Conservation (phyloP, 225 moss, liverwort and hornwort species). For the Physcomitrium patens region DNA sequence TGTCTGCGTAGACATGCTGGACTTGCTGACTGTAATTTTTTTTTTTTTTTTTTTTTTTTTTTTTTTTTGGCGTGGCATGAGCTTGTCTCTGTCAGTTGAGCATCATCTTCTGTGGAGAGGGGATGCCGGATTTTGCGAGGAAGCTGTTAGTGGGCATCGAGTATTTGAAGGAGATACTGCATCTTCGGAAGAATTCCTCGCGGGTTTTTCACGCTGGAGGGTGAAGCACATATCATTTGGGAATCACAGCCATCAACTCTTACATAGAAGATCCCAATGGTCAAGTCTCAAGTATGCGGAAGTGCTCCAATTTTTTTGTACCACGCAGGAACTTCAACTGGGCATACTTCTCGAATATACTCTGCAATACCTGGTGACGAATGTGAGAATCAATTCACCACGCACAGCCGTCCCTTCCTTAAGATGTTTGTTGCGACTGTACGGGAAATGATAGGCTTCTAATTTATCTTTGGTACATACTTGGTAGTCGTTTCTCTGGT, state of each 20-base stretch:
- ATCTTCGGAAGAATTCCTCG: constrained; percentile 9
- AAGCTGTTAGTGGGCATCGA: constrained; percentile 20
- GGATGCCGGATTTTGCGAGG: constrained; percentile 37
- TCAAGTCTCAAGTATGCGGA: constrained; percentile 10
- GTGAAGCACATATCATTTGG: constrained; percentile 17
- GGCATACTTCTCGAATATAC: constrained; percentile 15
- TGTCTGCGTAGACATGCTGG: constrained; percentile 17
- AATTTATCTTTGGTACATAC: constrained; percentile 36
- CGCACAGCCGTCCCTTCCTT: constrained; percentile 17
- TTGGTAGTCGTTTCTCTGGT: constrained; percentile 37
- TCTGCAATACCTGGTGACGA: constrained; percentile 9
- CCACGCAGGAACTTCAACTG: neutral
- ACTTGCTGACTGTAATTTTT: neutral
- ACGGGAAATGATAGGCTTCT: constrained; percentile 19
- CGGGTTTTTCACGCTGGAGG: constrained; percentile 15
- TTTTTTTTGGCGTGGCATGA: constrained; percentile 18
- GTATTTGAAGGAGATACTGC: constrained; percentile 2
- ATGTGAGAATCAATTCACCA: constrained; percentile 25
- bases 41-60: too few relatives aligned
- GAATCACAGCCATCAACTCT: neutral
- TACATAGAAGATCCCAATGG: constrained; percentile 2
- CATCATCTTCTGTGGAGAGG: constrained; percentile 9
- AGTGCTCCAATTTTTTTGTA: neutral
- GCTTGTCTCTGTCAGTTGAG: constrained; percentile 4
- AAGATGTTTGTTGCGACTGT: constrained; percentile 29